Base-by-base conservation (phyloP, 192 early-diverging fungal species). In the Backusella westeae region DNA sequence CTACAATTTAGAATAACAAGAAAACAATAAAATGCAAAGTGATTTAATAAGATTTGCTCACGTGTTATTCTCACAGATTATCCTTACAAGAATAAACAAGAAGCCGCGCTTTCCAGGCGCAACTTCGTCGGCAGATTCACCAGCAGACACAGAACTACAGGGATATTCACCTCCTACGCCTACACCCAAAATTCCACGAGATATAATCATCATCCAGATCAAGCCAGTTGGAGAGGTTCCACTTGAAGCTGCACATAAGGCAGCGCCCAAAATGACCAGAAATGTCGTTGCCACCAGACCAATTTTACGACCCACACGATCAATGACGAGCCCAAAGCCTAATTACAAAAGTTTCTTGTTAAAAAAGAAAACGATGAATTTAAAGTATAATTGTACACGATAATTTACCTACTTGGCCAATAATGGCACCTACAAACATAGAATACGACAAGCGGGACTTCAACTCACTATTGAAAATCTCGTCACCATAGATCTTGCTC, bases 161-260 rank as follows among this genome's bases (percentile, higher is more conserved):
- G 88, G 88, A 59, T 89, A 89, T 67, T 89, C 85, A n/a, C 86
- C 87, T 42, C 85, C 81, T 6, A 78, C 81, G 75, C 82, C 82
- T 26, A 86, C 83, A 32, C 87, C 86, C 10, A 87, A 72, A 17
- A 83, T 36, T 36, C 85, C 86, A 32, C 84, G 79, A 12, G 80
- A 75, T 26, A 87, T 59, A 2, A 84, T 77, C 81, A 89, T 68
- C 34, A 85, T 84, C 84, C 85, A 86, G 72, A 86, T 80, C 21
- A 86, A 35, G 1, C 86, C 85, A 34, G 76, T 76, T 23, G 84
- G 74, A n/a, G 84, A 80, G 19, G 44, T 56, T 26, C 86, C 86
- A 73, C 78, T 80, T 5, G 82, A 80, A 14, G 78, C 83, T 12
- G 82, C 67, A 34, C 74, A 82, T 32, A 87, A 71, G n/a, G 80